Conservation (phyloP, 352 stramenopile species). For the Hyaloperonospora brassicae region DNA sequence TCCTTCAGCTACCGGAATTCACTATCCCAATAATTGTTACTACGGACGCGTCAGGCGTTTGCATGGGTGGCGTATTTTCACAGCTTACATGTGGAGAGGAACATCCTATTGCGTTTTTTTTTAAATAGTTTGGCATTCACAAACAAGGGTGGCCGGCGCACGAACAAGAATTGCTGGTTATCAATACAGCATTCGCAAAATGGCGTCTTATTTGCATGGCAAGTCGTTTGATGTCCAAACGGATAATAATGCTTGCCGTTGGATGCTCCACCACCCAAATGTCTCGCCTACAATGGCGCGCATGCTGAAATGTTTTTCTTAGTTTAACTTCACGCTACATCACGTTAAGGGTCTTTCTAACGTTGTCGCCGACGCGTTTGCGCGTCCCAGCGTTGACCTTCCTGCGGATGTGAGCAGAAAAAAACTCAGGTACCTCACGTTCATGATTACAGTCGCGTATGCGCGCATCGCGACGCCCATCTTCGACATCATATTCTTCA, state of each 20-base stretch:
- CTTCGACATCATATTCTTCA: too few relatives aligned
- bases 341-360: neutral
- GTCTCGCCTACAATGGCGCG: neutral
- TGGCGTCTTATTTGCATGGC: neutral
- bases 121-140: constrained; percentile 3
- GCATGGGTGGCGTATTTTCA: constrained; percentile 6
- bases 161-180: neutral
- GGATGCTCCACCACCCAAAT: neutral
- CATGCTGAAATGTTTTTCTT: neutral
- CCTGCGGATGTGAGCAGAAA: too few relatives aligned
- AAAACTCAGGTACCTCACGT: too few relatives aligned
- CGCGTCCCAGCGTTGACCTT: too few relatives aligned
- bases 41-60: constrained; percentile 24
- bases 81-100: constrained; percentile 8
- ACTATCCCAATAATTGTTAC: constrained; percentile 21
- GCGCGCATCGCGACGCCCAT: too few relatives aligned
- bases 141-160: neutral
- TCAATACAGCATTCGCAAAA: neutral
- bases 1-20: constrained; percentile 18
- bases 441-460: too few relatives aligned
- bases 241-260: neutral
- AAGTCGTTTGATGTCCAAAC: neutral
- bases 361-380: too few relatives aligned
- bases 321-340: neutral
- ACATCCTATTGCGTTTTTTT: constrained; percentile 20